phyloP scores from a whole-genome alignment of 768 basidiomycete species.

The Terana coerulea region DNA sequence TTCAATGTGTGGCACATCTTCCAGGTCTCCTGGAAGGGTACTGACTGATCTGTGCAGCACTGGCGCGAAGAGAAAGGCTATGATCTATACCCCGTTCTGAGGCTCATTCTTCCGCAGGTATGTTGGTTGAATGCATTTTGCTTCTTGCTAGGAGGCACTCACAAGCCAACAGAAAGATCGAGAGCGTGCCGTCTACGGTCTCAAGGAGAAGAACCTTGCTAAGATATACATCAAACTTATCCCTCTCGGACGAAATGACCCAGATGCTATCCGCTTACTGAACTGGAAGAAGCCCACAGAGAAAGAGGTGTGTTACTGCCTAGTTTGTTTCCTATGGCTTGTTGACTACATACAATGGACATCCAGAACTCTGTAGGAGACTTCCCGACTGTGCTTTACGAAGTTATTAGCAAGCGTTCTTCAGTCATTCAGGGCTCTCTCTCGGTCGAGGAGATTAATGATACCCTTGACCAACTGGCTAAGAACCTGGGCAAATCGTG shows the following conservation, averaged over 20 bases:
- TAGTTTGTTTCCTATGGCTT: background rate
- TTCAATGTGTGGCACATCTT: conserved; percentile 57
- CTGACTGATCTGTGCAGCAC: conserved; percentile 41
- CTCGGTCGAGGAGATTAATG: conserved; percentile 82
- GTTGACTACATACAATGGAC: background rate
- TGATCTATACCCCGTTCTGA: conserved; percentile 86
- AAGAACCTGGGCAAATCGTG: conserved; percentile 74
- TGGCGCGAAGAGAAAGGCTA: conserved; percentile 86
- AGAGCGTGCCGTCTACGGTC: conserved; percentile 86
- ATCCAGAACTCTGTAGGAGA: conserved; percentile 73
- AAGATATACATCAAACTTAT: conserved; percentile 91
- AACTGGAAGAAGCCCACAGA: conserved; percentile 90
- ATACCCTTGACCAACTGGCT: conserved; percentile 73
- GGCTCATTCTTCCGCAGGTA: conserved; percentile 88
- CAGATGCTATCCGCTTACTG: conserved; percentile 74
- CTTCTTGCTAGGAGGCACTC: background rate
- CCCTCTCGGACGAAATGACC: conserved; percentile 73
- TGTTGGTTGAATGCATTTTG: conserved; percentile 17
- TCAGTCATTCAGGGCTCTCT: conserved; percentile 73
- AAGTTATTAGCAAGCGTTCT: conserved; percentile 81
- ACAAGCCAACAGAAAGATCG: conserved; percentile 72
- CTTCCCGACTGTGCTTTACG: conserved; percentile 82
- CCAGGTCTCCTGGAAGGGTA: conserved; percentile 10
- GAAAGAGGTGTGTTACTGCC: conserved; percentile 46
- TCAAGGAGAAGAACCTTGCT: conserved; percentile 93